Evolutionary conservation across 2,329 filamentous ascomycete species (phyloP), one percentile per base, ranked within the genome.

Genomic region (Pseudogymnoascus sp.): DNA sequence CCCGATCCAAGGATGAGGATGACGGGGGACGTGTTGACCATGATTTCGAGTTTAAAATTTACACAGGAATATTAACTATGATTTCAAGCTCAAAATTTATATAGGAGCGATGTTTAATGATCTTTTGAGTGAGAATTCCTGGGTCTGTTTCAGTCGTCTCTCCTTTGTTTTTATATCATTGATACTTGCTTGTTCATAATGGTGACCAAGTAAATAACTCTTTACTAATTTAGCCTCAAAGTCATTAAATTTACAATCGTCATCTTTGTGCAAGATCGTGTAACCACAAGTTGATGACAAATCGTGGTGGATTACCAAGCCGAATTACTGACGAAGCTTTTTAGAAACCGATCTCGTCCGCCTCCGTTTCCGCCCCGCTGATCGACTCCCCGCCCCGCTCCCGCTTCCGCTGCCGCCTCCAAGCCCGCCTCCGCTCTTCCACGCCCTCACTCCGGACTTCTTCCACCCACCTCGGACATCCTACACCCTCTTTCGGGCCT

Each of bases 1-100:
- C 78, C 78, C 7, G 74, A 69, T 21, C 78, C 78, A 62, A 80
- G 73, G 66, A 80, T 74, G 63, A 79, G 73, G 47, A 74, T 68
- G 64, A 71, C 64, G 62, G 68, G 68, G 6, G 28, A 33, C 42
- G 69, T 65, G 61, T 31, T 57, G 36, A 28, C 42, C 61, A 62
- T 62, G n/a, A 26, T 62, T 31, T n/a, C n/a, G 1, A 31, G 7
- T 17, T 31, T 31, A 9, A 50, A 50, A 11, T 50, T 50, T 28
- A 11, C 1, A 31, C 23, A 10, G 21, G n/a, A 26, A 50, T 65
- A 21, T 26, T 47, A 8, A 31, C 7, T 21, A 62, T 62, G 8
- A 17, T 62, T 53, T 13, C 5, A 19, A 33, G n/a, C 19, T 57
- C 3, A 21, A 57, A 33, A 31, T 33, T 8, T 15, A 8, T 13